Evolutionary conservation across 1,284 basidiomycete genomes (phyloP).

Genomic region (Sanghuangporus sanghuang): DNA sequence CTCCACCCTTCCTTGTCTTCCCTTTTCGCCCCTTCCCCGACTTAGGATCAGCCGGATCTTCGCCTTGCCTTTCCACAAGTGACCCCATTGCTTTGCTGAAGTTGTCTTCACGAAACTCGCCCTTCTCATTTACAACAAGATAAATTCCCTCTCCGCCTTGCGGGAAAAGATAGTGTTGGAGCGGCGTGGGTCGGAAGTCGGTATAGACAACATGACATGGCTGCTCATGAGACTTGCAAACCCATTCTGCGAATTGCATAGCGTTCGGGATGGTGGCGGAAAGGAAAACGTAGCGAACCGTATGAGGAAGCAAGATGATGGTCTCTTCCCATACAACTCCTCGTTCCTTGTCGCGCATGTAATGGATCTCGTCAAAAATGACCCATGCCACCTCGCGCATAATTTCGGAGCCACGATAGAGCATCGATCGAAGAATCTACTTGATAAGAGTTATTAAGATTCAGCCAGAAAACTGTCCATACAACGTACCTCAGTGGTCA

Average conservation of each 20-base stretch:
- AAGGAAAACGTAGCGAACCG: slow-evolving; percentile 96
- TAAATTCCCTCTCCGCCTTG: slow-evolving; percentile 96
- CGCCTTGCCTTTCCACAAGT: slow-evolving; percentile 80
- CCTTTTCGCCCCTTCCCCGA: slow-evolving; percentile 83
- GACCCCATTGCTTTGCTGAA: slow-evolving; percentile 98
- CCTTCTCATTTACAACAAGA: slow-evolving; percentile 95
- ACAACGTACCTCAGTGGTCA: slow-evolving; percentile 91
- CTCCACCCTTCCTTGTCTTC: slow-evolving; percentile 81
- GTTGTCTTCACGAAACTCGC: slow-evolving; percentile 96
- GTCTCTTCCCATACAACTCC: slow-evolving; percentile 91
- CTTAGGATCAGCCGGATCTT: slow-evolving; percentile 85
- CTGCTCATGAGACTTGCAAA: slow-evolving; percentile 94
- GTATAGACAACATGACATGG: slow-evolving; percentile 99
- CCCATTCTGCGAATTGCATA: slow-evolving; percentile 99
- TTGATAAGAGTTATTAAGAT: neutral
- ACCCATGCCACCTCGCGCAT: slow-evolving; percentile 99
- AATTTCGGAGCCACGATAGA: slow-evolving; percentile 97
- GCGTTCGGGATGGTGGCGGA: slow-evolving; percentile 99
- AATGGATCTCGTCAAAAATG: slow-evolving; percentile 99
- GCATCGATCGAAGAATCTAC: slow-evolving; percentile 97
- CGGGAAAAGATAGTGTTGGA: slow-evolving; percentile 98
- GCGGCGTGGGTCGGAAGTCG: slow-evolving; percentile 95
- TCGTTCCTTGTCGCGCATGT: slow-evolving; percentile 97
- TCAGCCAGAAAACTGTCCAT: neutral
- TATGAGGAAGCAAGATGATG: slow-evolving; percentile 94